phyloP scores from a whole-genome alignment of 2,329 filamentous ascomycete species.

The Ceratocystis cacaofunesta region DNA sequence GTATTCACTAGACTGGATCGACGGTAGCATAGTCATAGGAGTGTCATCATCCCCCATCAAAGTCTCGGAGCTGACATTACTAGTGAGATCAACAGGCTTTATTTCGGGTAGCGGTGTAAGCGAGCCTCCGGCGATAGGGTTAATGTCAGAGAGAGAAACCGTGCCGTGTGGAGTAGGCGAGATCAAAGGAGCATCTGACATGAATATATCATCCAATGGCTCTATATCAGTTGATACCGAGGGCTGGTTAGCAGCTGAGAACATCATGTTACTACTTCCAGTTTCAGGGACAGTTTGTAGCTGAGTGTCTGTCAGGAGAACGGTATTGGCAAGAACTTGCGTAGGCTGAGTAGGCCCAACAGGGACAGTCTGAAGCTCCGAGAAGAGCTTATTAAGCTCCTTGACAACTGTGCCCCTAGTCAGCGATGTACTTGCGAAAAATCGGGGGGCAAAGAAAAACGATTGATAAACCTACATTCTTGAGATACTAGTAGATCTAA shows the following conservation, averaged over 20 bases:
- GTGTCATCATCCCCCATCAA: constrained; percentile 10
- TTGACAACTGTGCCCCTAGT: constrained; percentile 44
- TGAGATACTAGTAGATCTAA: constrained; percentile 51
- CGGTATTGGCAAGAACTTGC: constrained; percentile 64
- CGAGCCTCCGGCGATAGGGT: constrained; percentile 9
- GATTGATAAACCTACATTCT: constrained; percentile 48
- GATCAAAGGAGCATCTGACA: constrained; percentile 10
- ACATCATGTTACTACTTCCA: neutral
- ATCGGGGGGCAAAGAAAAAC: too few species aligned
- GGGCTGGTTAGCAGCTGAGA: neutral
- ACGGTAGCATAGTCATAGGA: neutral
- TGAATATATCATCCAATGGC: constrained; percentile 8
- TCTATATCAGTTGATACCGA: neutral
- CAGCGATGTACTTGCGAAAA: neutral
- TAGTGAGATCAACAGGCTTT: neutral
- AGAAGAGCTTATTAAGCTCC: constrained; percentile 57
- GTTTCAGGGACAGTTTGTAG: constrained; percentile 12
- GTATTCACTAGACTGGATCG: neutral
- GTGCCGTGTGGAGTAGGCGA: neutral
- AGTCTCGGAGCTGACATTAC: constrained; percentile 10
- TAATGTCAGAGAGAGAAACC: constrained; percentile 12
- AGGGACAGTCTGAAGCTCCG: constrained; percentile 50
- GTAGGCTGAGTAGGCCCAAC: constrained; percentile 52
- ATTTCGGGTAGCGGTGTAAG: neutral
- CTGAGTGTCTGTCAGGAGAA: constrained; percentile 41